These are phyloP conservation scores for Scedosporium dehoogii DNA, from an alignment of 2,329 filamentous ascomycete species.

Conservation along the genomic window DNA sequence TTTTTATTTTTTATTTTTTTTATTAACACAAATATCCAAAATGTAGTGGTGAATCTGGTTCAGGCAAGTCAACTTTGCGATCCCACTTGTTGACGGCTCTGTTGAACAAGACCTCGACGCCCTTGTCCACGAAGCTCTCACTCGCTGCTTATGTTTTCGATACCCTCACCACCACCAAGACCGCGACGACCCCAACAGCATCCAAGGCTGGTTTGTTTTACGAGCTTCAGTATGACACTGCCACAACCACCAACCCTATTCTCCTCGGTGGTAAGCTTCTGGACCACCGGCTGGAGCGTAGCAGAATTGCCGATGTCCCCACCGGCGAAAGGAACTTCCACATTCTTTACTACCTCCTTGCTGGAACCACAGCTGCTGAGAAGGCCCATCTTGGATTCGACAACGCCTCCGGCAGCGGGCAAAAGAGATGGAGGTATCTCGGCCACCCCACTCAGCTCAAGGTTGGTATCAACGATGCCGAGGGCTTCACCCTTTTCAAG, in stretches of 20 bases:
- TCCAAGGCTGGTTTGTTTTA: conserved; percentile 94
- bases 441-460: conserved; percentile 95
- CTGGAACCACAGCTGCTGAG: conserved; percentile 83
- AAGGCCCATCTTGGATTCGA: conserved; percentile 71
- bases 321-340: conserved; percentile 97
- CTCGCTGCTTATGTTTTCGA: conserved; percentile 94
- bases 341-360: conserved; percentile 86
- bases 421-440: conserved; percentile 89
- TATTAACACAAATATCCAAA: background rate
- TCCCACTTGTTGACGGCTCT: conserved; percentile 80
- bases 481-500: conserved; percentile 97
- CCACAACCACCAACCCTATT: conserved; percentile 71
- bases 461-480: conserved; percentile 89
- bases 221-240: conserved; percentile 92
- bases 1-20: no score
- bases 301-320: conserved; percentile 81
- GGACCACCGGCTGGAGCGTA: conserved; percentile 86
- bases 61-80: conserved; percentile 90
- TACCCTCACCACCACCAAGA: conserved; percentile 92
- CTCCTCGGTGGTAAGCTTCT: conserved; percentile 91
- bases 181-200: conserved; percentile 85
- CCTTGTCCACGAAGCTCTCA: conserved; percentile 85
- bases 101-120: conserved; percentile 82
- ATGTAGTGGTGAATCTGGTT: conserved; percentile 80
- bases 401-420: conserved; percentile 32